Evolutionary conservation across 2,329 filamentous ascomycete species (phyloP).

Genomic region (Curvularia sp.): DNA sequence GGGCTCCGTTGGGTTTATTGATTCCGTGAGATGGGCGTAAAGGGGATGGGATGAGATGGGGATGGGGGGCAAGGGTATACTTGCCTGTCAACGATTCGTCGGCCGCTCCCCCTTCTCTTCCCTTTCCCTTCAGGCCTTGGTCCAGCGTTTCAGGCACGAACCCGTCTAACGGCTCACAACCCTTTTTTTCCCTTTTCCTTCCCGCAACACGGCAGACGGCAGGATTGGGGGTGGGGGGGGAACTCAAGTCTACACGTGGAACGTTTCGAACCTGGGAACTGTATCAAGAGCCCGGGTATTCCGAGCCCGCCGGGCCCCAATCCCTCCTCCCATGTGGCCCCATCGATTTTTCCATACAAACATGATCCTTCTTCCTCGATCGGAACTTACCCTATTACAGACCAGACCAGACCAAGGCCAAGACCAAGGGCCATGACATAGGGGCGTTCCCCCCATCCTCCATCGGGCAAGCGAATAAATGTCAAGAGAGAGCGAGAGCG

Average conservation of each 20-base stretch:
- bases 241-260: slow-evolving; percentile 2
- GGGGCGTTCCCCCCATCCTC: not conserved
- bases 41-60: no score
- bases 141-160: slow-evolving; percentile 6
- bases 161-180: not conserved
- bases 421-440: not conserved
- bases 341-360: not conserved
- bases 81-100: slow-evolving; percentile 4
- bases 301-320: not conserved
- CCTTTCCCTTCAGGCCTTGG: not conserved
- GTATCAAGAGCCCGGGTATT: not conserved
- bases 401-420: no score
- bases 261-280: not conserved
- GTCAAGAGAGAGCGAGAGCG: not conserved
- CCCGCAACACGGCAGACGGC: not conserved
- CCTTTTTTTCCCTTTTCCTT: not conserved
- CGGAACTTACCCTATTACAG: not conserved
- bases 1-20: slow-evolving; percentile 5
- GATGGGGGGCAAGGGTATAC: not conserved
- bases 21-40: slow-evolving; percentile 1
- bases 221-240: no score
- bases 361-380: not conserved
- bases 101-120: no score
- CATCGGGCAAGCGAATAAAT: not conserved
- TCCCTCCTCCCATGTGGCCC: no score